Percentiles rank a stretch among this genome's conserved stretches.
phyloP scores from a whole-genome alignment of 768 basidiomycete species.

The Lactarius sanguifluus region DNA sequence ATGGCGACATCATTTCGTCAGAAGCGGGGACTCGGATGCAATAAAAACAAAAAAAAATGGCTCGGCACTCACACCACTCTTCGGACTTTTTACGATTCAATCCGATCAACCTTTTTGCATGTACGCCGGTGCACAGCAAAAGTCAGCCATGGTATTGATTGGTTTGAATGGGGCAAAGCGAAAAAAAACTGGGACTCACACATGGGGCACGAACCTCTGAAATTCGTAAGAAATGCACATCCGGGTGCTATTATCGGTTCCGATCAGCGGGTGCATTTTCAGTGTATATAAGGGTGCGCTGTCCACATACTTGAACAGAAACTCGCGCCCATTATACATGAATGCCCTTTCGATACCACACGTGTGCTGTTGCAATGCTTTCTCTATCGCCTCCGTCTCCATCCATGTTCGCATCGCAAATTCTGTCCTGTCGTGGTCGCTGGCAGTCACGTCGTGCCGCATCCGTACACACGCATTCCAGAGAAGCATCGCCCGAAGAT shows the following conservation, averaged over 20 bases:
- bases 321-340: conserved; percentile 69
- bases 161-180: conserved; percentile 30
- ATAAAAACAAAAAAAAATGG: conserved; percentile 10
- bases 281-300: conserved; percentile 5
- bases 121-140: conserved; percentile 23
- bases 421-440: conserved; percentile 53
- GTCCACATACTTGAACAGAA: conserved; percentile 67
- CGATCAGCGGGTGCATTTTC: conserved; percentile 21
- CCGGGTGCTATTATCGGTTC: conserved; percentile 49
- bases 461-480: conserved; percentile 74
- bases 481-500: conserved; percentile 64
- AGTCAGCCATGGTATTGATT: not conserved
- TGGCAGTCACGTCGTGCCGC: conserved; percentile 43
- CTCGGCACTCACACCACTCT: conserved; percentile 57
- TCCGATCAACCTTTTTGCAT: conserved; percentile 34
- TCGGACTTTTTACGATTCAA: conserved; percentile 53
- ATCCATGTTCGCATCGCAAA: conserved; percentile 71
- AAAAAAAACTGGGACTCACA: conserved; percentile 36
- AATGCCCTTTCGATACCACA: conserved; percentile 68
- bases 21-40: conserved; percentile 21
- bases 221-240: conserved; percentile 73
- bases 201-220: conserved; percentile 59
- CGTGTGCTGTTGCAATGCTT: conserved; percentile 58
- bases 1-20: conserved; percentile 1
- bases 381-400: conserved; percentile 66